Base-by-base conservation (phyloP, 108 stramenopile species). In the Ochromonas danica region DNA sequence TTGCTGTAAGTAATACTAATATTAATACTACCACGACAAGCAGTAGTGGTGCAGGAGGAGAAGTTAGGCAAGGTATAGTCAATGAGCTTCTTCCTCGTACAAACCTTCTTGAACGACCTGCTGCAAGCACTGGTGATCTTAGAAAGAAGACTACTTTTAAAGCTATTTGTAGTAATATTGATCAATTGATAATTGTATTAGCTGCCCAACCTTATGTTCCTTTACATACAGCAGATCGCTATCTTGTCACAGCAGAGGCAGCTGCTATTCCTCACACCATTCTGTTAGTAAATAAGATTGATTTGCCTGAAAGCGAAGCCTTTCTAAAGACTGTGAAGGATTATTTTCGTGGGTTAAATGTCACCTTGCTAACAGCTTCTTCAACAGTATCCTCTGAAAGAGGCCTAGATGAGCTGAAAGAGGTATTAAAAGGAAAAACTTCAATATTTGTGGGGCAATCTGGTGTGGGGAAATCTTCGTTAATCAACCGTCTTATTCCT, bases 401-500 rank as follows among this genome's bases (percentile, higher is more conserved):
- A 10, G 72, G 51, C 3, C 6, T 67, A 36, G 40, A 75, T 3
- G 10, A 10, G 3, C 10, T 75, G 72, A 38, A 41, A 33, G 25
- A 45, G 6, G 41, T 42, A 42, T 75, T 75, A 41, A 42, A 27
- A 75, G 31, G 31, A 30, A 75, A 75, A 41, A 75, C 72, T 33
- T 75, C 72, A 30, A 41, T 75, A 42, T 27, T 75, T 27, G 72
- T 75, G 3, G 72, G 72, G 3, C 72, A 75, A 75, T 75, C 72
- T 35, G 72, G 72, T 75, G 72, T 75, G 36, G 72, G 72, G 17
- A 75, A 75, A 41, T 75, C 72, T 10, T 42, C 40, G 14, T 31
- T 75, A 33, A 39, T 75, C 28, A 75, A 75, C 38, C 6, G 40
- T 36, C 6, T 75, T 28, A 57, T 75, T 42, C 72, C 72, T 10